Base-by-base conservation (phyloP, 169 alveolate genomes). In the Plasmodium relictum region DNA sequence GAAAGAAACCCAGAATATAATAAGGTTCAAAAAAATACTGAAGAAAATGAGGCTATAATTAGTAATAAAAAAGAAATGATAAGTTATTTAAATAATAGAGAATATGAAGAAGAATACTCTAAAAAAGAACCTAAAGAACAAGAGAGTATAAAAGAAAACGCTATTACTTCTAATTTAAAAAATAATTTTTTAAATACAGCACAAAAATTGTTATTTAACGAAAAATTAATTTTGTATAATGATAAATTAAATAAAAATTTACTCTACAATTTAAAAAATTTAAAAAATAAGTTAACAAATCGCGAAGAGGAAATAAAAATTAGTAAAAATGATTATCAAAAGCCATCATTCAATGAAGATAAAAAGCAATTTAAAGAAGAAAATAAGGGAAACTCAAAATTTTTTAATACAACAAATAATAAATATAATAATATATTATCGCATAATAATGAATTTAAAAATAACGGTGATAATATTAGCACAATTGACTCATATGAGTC, bases 131-230 rank as follows among this genome's bases (percentile, higher is more conserved):
- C 31, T 16, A 71, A 71, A 20, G 20, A 6, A 71, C 5, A n/a
- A n/a, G 6, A 26, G 5, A 71, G 16, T 12, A 7, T 31, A 45
- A 12, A 37, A n/a, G 50, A 10, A 45, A 9, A 18, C 16, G 24
- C 6, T 6, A 14, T 5, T 26, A 20, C 58, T 18, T 8, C 31
- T 24, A 16, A n/a, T 39, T 44, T 63, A 10, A 62, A 61, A 20
- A 71, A 39, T 14, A 68, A 58, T 41, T 18, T 83, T 9, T 39
- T 68, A 3, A 56, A 56, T 14, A 41, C 12, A 12, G 73, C 88
- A 9, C 74, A 74, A 1, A 74, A 44, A 9, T 59, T 74, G 1
- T 56, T 73, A 16, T 54, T 31, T 31, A 31, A 31, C 39, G 3
- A 31, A 31, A 31, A 31, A 31, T 3, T 31, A 31, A 31, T 31